Evolutionary conservation across 1,284 basidiomycete genomes (phyloP), one percentile per base, ranked within the genome.

Genomic region (Inonotus hispidus): DNA sequence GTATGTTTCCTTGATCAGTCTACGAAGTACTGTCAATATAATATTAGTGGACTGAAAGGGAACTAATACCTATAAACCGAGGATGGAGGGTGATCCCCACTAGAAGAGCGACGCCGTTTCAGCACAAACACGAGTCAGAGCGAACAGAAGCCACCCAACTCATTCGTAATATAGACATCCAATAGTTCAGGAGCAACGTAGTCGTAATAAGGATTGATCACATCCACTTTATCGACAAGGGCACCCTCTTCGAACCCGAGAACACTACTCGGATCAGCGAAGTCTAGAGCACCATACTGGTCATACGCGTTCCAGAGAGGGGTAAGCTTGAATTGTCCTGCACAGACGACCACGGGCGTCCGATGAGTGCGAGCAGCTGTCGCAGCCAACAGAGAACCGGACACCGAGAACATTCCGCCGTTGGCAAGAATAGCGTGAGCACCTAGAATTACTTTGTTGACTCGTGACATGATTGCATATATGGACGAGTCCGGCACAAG

Each of bases 321-420:
- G 7, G 93, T 95, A 66, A 99, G 81, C 72, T 98, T 98, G 79
- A 95, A 98, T 72, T 97, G 93, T 1, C 95, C 96, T 0, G 94
- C 89, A 66, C 93, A 92, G 16, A 98, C 92, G 21, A 98, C 92
- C 35, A 98, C 92, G 0, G 96, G 96, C 13, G 93, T 96, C 65
- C 88, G 85, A 75, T 98, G 94, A 23, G 88, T 87, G 58, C 87
- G 87, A n/a, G 97, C 96, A 25, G 95, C 95, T 39, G 92, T 86
- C 1, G 90, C 90, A 1, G 89, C 89, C 27, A 95, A 80, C 13
- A 95, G 81, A 0, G 92, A 88, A 14, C 96, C 96, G 0, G 91
- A 84, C 52, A 91, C 83, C 1, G 93, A 89, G 69, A 97, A 94
- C 79, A 98, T 87, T 1, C 95, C 95, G 21, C 96, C 96, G 71